Percentiles rank a stretch among this genome's conserved stretches.
Conservation (phyloP, 495 filamentous ascomycete species). For the Podospora didyma region DNA sequence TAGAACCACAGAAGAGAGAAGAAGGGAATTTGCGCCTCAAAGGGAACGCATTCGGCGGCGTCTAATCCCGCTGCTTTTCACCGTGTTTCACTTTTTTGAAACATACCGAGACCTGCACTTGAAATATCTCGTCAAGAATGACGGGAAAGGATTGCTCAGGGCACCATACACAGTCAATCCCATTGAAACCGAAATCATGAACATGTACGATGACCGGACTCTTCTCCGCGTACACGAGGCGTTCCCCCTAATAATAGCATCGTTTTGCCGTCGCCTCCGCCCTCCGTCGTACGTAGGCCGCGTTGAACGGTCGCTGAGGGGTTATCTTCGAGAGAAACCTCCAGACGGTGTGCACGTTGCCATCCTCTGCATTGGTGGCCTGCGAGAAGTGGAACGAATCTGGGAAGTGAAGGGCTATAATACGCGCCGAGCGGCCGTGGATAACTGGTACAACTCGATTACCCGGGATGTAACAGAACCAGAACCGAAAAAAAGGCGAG, state of each 20-base stretch:
- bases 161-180: constrained; percentile 47
- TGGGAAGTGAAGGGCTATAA: constrained; percentile 60
- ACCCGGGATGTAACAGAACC: constrained; percentile 37
- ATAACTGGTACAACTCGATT: constrained; percentile 49
- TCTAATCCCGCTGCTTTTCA: constrained; percentile 51
- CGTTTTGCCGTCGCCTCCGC: constrained; percentile 50
- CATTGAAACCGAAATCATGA: constrained; percentile 51
- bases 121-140: constrained; percentile 42
- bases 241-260: constrained; percentile 53
- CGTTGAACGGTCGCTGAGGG: constrained; percentile 52
- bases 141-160: constrained; percentile 33
- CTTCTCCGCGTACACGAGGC: constrained; percentile 51
- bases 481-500: constrained; percentile 41
- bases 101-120: constrained; percentile 52
- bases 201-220: constrained; percentile 54
- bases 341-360: constrained; percentile 53
- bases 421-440: constrained; percentile 46
- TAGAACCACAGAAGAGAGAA: constrained; percentile 44
- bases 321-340: constrained; percentile 52
- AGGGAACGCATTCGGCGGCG: constrained; percentile 53
- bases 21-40: constrained; percentile 48
- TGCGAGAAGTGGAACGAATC: constrained; percentile 51
- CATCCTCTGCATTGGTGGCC: constrained; percentile 49
- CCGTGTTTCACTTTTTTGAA: constrained; percentile 58
- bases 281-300: constrained; percentile 54